Percentiles rank a stretch among this genome's conserved stretches.
phyloP scores from a whole-genome alignment of 2,329 filamentous ascomycete genomes.

The Emergomyces orientalis region DNA sequence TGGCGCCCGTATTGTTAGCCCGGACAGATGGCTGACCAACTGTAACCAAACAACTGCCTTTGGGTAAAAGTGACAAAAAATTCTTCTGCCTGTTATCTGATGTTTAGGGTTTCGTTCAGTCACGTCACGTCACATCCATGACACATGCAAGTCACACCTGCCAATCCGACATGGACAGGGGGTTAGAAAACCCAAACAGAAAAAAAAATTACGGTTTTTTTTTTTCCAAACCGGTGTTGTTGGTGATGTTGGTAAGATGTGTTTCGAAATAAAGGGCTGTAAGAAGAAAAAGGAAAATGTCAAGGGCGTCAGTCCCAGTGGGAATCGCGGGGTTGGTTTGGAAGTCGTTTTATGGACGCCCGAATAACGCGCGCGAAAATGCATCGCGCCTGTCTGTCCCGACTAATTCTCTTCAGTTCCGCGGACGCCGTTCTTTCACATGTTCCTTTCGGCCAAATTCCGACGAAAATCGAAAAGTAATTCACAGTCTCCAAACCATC shows the following conservation, averaged over 20 bases:
- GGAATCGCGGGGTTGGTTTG: not conserved
- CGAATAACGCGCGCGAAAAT: not conserved
- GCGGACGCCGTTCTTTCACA: constrained; percentile 4
- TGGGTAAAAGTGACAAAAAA: not conserved
- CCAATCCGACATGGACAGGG: not conserved
- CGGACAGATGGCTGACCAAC: not conserved
- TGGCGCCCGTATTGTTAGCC: not conserved
- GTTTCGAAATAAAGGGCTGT: no score
- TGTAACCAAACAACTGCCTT: not conserved
- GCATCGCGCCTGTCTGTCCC: not conserved
- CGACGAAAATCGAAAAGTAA: not conserved
- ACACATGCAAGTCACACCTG: constrained; percentile 3
- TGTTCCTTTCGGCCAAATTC: not conserved
- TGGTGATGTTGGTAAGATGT: not conserved
- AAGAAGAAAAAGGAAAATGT: not conserved
- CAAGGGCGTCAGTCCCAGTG: not conserved
- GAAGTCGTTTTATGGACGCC: not conserved
- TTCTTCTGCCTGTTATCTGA: not conserved
- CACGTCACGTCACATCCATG: constrained; percentile 6
- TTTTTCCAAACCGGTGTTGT: no score
- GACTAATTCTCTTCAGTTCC: not conserved
- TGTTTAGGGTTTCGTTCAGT: not conserved
- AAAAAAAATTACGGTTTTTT: not conserved
- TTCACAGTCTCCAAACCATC: not conserved
- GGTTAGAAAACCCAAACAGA: not conserved